These are phyloP conservation scores for Colletotrichum sp. DNA, from an alignment of 2,329 filamentous ascomycete genomes.

Conservation along the genomic window DNA sequence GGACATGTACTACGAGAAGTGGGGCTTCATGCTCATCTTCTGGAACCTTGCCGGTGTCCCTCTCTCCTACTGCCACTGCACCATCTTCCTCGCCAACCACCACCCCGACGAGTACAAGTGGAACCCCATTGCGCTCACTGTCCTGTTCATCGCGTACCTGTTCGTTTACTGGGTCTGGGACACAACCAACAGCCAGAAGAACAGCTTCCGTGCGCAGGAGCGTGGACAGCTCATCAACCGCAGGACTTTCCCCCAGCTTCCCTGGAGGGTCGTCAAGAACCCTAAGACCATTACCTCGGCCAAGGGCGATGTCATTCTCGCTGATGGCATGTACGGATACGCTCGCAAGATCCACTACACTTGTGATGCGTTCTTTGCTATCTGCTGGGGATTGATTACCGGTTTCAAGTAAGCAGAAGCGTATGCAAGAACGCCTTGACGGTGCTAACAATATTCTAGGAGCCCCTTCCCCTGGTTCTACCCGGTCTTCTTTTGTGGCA, in stretches of 20 bases:
- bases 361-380: constrained; percentile 78
- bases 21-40: constrained; percentile 97
- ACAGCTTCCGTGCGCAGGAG: constrained; percentile 84
- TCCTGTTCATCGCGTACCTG: constrained; percentile 74
- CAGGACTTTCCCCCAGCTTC: constrained; percentile 88
- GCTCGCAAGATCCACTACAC: constrained; percentile 65
- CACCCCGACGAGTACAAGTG: constrained; percentile 77
- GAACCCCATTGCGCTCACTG: constrained; percentile 70
- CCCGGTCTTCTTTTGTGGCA: constrained; percentile 77
- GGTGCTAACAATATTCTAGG: not conserved
- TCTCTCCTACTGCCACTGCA: constrained; percentile 92
- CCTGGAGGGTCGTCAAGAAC: constrained; percentile 83
- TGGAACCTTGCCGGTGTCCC: constrained; percentile 95
- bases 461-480: constrained; percentile 93
- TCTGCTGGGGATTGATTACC: constrained; percentile 81
- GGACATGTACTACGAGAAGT: constrained; percentile 98
- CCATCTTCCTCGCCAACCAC: constrained; percentile 86
- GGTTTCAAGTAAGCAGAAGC: constrained; percentile 61
- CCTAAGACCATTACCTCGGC: constrained; percentile 77
- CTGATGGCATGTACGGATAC: constrained; percentile 79
- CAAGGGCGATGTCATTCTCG: constrained; percentile 77
- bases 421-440: rapidly evolving
- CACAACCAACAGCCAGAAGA: constrained; percentile 92
- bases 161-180: constrained; percentile 93
- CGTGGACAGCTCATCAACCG: constrained; percentile 73